Conservation (phyloP, 2,329 filamentous ascomycete species). For the Colletotrichum spinosum region DNA sequence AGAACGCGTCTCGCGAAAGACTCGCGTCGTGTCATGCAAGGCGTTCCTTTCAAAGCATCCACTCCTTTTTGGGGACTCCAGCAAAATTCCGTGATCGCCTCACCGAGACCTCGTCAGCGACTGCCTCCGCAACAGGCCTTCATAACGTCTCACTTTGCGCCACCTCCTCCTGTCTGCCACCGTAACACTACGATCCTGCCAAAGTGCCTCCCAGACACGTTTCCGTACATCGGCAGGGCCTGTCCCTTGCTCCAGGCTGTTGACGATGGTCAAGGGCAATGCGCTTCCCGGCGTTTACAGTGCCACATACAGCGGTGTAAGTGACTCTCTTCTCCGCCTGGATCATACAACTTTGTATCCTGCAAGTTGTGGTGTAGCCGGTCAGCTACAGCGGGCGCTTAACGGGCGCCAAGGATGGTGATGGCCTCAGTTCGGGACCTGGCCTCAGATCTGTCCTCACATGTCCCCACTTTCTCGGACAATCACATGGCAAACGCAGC, state of each 20-base stretch:
- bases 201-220: constrained; percentile 12
- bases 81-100: constrained; percentile 26
- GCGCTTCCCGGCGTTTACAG: constrained; percentile 68
- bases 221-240: constrained; percentile 23
- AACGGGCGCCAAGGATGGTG: constrained; percentile 1
- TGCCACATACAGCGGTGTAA: constrained; percentile 76
- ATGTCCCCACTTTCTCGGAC: no score
- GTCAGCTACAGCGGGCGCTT: not conserved
- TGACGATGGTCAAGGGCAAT: constrained; percentile 60
- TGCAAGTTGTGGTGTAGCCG: not conserved
- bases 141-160: not conserved
- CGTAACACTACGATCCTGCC: not conserved
- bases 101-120: constrained; percentile 14
- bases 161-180: not conserved
- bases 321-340: constrained; percentile 44
- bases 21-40: no score
- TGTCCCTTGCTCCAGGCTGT: constrained; percentile 32
- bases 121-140: constrained; percentile 3
- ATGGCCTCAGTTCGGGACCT: constrained; percentile 27
- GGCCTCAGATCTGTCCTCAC: not conserved
- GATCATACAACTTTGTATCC: not conserved
- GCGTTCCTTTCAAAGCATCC: constrained; percentile 14
- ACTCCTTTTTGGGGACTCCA: constrained; percentile 27
- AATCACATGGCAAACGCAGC: no score
- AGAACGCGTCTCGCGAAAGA: no score